phyloP scores from a whole-genome alignment of 352 stramenopile genomes.

The Phytophthora ramorum region DNA sequence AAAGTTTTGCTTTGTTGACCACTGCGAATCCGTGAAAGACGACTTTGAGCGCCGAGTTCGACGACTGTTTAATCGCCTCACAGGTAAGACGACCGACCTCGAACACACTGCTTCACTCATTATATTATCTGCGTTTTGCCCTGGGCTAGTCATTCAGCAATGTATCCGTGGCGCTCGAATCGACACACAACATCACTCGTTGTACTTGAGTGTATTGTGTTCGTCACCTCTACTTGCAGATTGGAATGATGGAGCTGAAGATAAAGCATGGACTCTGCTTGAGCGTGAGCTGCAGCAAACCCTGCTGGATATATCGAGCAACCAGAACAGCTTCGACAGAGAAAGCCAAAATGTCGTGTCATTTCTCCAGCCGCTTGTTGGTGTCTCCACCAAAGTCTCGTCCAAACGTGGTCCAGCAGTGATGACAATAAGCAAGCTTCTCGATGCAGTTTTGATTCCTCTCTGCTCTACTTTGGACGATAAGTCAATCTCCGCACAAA shows the following conservation, averaged over 20 bases:
- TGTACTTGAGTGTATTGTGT: slow-evolving; percentile 34
- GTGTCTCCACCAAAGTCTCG: neutral
- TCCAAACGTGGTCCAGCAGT: slow-evolving; percentile 1
- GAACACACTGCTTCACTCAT: slow-evolving; percentile 25
- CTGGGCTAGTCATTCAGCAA: slow-evolving; percentile 34
- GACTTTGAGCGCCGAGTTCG: slow-evolving; percentile 30
- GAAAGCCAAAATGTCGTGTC: slow-evolving; percentile 33
- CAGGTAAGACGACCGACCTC: slow-evolving; percentile 18
- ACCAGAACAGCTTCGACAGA: slow-evolving; percentile 30
- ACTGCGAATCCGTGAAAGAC: slow-evolving; percentile 1
- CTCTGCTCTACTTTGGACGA: slow-evolving; percentile 7
- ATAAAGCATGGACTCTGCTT: slow-evolving; percentile 5
- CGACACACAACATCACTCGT: slow-evolving; percentile 26
- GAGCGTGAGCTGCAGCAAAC: slow-evolving; percentile 33
- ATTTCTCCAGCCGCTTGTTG: slow-evolving; percentile 37
- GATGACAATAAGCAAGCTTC: slow-evolving; percentile 16
- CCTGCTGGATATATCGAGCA: slow-evolving; percentile 28
- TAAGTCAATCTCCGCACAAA: neutral
- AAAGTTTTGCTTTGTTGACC: slow-evolving; percentile 17
- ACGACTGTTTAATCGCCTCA: slow-evolving; percentile 46
- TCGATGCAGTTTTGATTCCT: slow-evolving; percentile 22
- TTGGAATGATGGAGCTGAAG: slow-evolving; percentile 25
- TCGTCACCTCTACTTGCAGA: slow-evolving; percentile 39
- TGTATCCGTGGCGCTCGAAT: slow-evolving; percentile 29
- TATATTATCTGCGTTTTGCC: slow-evolving; percentile 38